phyloP scores from a whole-genome alignment of 495 filamentous ascomycete genomes.

The Talaromyces nanjingensis region DNA sequence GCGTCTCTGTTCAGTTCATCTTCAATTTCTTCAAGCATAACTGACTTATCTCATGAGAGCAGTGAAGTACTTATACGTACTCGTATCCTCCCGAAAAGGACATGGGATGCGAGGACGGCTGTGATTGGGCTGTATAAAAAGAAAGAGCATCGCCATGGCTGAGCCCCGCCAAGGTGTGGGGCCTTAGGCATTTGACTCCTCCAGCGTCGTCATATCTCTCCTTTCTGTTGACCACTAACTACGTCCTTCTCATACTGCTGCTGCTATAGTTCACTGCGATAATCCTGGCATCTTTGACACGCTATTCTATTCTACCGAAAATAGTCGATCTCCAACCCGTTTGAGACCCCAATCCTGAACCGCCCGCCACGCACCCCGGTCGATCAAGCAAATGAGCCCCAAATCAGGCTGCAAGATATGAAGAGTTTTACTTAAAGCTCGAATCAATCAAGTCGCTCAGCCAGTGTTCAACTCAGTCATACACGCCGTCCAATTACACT shows the following conservation, averaged over 20 bases:
- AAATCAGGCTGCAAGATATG: slow-evolving; percentile 4
- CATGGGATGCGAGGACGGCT: slow-evolving; percentile 1
- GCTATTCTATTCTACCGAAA: not conserved
- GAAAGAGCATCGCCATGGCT: not conserved
- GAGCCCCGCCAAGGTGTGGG: not conserved
- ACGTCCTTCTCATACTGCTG: not conserved
- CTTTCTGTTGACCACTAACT: not conserved
- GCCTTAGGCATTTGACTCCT: not conserved
- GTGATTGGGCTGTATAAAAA: not conserved
- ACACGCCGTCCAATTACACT: not conserved
- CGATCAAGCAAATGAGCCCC: not conserved
- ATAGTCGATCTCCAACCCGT: not conserved
- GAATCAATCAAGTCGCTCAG: not conserved
- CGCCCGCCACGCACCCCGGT: not conserved
- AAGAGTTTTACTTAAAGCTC: not conserved
- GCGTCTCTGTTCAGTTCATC: no score
- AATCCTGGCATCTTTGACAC: not conserved
- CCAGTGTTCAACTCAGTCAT: not conserved
- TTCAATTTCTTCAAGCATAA: no score
- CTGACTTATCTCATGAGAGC: no score
- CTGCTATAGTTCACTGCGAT: not conserved
- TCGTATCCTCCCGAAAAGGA: not conserved
- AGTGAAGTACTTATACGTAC: not conserved
- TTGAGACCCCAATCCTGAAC: not conserved
- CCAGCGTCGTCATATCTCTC: not conserved